Conservation (phyloP, 2,329 filamentous ascomycete genomes). For the Hortaea werneckii region DNA sequence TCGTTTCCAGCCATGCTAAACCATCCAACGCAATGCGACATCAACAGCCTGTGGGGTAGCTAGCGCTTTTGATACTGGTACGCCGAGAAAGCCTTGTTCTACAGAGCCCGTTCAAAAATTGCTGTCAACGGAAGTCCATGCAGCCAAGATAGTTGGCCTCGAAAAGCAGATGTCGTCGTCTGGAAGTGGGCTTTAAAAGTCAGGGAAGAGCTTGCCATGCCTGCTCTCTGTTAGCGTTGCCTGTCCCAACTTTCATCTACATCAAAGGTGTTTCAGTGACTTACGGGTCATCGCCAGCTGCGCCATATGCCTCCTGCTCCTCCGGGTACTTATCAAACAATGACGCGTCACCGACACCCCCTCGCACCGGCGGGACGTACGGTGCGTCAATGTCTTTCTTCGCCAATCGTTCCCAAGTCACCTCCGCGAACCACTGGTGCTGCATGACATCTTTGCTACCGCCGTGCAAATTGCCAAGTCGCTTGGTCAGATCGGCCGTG, state of each 20-base stretch:
- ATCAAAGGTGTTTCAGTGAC: constrained; percentile 32
- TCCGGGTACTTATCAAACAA: constrained; percentile 98
- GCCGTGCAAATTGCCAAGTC: constrained; percentile 84
- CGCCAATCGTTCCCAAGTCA: constrained; percentile 89
- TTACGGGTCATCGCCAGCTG: constrained; percentile 71
- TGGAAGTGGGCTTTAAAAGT: constrained; percentile 45
- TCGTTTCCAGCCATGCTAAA: too few species aligned
- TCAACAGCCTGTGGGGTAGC: too few species aligned
- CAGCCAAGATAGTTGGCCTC: too few species aligned
- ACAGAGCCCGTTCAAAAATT: too few species aligned
- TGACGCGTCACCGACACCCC: constrained; percentile 87
- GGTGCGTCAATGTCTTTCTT: constrained; percentile 97
- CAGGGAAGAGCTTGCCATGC: constrained; percentile 63
- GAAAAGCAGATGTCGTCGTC: too few species aligned
- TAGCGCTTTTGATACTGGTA: too few species aligned
- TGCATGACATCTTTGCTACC: constrained; percentile 88
- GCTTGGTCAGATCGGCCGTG: constrained; percentile 87
- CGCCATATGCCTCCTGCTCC: constrained; percentile 86
- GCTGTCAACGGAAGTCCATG: too few species aligned
- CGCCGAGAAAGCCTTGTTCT: too few species aligned
- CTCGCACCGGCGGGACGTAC: constrained; percentile 91
- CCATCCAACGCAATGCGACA: too few species aligned
- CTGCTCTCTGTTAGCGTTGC: constrained; percentile 32
- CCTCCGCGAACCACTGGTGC: constrained; percentile 92
- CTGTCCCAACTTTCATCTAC: not conserved